These are phyloP conservation scores for Suhomyces emberorum DNA, from an alignment of 805 yeast species.

Conservation along the genomic window DNA sequence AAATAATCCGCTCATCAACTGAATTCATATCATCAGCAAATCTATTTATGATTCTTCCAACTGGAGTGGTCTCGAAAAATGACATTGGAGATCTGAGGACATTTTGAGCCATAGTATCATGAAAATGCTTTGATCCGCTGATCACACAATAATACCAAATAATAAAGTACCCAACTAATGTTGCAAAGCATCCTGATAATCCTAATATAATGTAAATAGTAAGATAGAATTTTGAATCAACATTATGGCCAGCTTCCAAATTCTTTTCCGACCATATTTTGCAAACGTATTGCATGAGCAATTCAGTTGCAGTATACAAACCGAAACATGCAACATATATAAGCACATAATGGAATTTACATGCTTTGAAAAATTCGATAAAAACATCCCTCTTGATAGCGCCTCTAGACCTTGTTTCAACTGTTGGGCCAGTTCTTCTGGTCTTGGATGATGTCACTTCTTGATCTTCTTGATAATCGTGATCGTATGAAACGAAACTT, in stretches of 20 bases:
- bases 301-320: slow-evolving; percentile 15
- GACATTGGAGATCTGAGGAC: slow-evolving; percentile 41
- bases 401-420: slow-evolving; percentile 20
- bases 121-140: slow-evolving; percentile 31
- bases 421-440: slow-evolving; percentile 18
- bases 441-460: slow-evolving; percentile 19
- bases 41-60: slow-evolving; percentile 38
- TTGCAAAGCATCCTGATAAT: slow-evolving; percentile 23
- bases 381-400: slow-evolving; percentile 28
- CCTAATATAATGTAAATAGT: slow-evolving; percentile 26
- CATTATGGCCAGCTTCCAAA: slow-evolving; percentile 21
- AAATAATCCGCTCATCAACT: slow-evolving; percentile 31
- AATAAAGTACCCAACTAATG: slow-evolving; percentile 26
- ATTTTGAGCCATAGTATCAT: slow-evolving; percentile 33
- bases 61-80: slow-evolving; percentile 41
- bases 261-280: slow-evolving; percentile 38
- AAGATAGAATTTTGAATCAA: slow-evolving; percentile 22
- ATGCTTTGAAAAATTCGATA: slow-evolving; percentile 31
- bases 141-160: slow-evolving; percentile 31
- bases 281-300: slow-evolving; percentile 27
- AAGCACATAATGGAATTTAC: slow-evolving; percentile 24
- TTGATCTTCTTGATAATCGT: slow-evolving; percentile 24
- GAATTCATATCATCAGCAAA: slow-evolving; percentile 36
- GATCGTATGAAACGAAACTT: slow-evolving; percentile 33
- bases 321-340: slow-evolving; percentile 22